Base-by-base conservation (phyloP, 75 land plant genomes). In the Pinus taeda region DNA sequence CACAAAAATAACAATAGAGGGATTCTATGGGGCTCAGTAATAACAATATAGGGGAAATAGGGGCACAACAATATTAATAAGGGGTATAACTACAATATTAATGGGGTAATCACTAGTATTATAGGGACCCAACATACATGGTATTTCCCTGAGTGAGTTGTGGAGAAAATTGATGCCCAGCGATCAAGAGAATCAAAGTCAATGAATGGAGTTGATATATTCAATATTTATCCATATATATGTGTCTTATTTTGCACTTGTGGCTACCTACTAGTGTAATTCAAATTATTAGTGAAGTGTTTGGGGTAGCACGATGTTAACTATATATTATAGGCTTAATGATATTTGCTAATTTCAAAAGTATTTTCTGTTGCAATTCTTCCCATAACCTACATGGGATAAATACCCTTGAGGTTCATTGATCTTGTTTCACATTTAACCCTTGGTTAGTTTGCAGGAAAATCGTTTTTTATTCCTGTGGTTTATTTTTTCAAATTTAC, bases 141-240 rank as follows among this genome's bases (percentile, higher is more conserved):
- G 98, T 95, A 84, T 75, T 95, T 96, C 84, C 96, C 92, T 22
- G 98, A 95, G 60, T 95, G 98, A 77, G 72, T 59, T 17, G 60
- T 83, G 30, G 70, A 81, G 59, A 90, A 75, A 75, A 80, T 63
- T 20, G 81, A 78, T 18, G 74, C 77, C 9, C 64, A 49, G 37
- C 81, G 81, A 59, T 73, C 56, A n/a, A 79, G 77, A n/a, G 56
- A 57, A 45, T 85, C 78, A 12, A 85, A 85, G 72, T 81, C 85
- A 6, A 74, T 92, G 39, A 83, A 80, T 76, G 93, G 93, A 67
- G 95, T 88, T 66, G 88, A 88, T 72, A 22, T 83, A 0, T 87
- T 93, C 81, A 93, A 93, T 26, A 53, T 82, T 42, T 96, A 94
- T 83, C 80, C 84, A 15, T 78, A 76, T 76, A 91, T 65, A 61